phyloP scores from a whole-genome alignment of 495 filamentous ascomycete species.

The Talaromyces ruber region DNA sequence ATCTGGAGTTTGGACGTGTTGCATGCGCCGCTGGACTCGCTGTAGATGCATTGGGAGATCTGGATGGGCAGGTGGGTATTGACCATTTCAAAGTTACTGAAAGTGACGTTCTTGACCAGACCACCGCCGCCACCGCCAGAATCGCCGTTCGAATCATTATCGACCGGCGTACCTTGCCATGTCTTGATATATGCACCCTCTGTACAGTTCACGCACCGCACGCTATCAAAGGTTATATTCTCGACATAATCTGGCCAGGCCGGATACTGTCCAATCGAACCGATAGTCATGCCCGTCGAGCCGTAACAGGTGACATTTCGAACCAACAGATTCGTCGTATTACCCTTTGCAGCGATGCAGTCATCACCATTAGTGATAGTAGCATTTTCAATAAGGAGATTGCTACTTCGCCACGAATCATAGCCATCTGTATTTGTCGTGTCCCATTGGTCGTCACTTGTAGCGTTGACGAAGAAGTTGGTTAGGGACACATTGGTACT shows the following conservation, averaged over 20 bases:
- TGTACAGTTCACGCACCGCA: conserved; percentile 24
- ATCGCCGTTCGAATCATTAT: conserved; percentile 22
- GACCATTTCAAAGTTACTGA: conserved; percentile 35
- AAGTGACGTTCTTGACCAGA: conserved; percentile 41
- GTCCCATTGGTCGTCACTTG: conserved; percentile 20
- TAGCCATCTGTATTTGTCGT: conserved; percentile 33
- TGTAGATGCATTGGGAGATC: conserved; percentile 51
- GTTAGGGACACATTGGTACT: conserved; percentile 26
- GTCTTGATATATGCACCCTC: conserved; percentile 51
- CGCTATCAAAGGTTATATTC: conserved; percentile 20
- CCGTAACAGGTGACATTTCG: conserved; percentile 24
- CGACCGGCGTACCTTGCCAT: conserved; percentile 27
- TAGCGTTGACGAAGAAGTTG: conserved; percentile 36
- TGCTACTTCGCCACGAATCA: conserved; percentile 25
- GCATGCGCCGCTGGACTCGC: conserved; percentile 27
- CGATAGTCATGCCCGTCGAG: conserved; percentile 24
- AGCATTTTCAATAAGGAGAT: conserved; percentile 22
- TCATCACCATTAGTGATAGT: conserved; percentile 28
- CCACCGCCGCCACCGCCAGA: conserved; percentile 25
- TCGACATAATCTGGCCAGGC: conserved; percentile 19
- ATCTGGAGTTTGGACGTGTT: conserved; percentile 43
- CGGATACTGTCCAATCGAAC: conserved; percentile 37
- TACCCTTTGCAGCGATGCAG: conserved; percentile 26
- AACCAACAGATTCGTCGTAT: conserved; percentile 30
- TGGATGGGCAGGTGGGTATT: conserved; percentile 49